Evolutionary conservation across 768 basidiomycete species (phyloP).

Genomic region (Russula griseocarnosa): DNA sequence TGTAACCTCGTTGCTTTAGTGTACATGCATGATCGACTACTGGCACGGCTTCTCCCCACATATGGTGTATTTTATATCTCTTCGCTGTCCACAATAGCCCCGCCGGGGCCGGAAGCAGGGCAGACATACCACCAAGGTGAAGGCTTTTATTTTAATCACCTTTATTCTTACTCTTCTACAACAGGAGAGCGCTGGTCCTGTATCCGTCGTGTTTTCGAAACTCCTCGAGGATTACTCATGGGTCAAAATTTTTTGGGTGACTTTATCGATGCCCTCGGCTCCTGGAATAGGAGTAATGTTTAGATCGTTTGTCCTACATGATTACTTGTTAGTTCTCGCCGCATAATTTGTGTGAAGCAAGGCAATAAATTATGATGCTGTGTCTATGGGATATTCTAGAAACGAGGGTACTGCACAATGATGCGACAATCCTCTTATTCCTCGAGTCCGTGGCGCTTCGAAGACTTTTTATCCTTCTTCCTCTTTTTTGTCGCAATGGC

Average conservation of each 20-base stretch:
- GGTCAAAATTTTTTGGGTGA: slow-evolving; percentile 9
- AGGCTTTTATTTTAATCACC: too few relatives aligned
- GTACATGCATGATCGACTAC: slow-evolving; percentile 25
- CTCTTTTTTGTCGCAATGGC: not conserved
- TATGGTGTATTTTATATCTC: slow-evolving; percentile 19
- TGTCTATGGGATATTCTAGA: slow-evolving; percentile 1
- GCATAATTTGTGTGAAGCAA: slow-evolving; percentile 2
- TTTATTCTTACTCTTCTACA: not conserved
- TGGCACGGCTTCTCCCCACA: slow-evolving; percentile 14
- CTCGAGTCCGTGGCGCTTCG: not conserved
- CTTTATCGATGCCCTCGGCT: slow-evolving; percentile 1
- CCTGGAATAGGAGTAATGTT: not conserved
- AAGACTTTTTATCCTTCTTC: slow-evolving; percentile 7
- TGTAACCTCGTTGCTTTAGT: slow-evolving; percentile 1
- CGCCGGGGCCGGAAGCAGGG: not conserved
- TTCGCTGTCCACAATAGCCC: slow-evolving; percentile 7
- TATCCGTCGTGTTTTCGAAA: slow-evolving; percentile 15
- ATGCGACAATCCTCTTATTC: not conserved
- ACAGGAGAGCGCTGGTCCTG: slow-evolving; percentile 16
- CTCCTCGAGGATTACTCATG: slow-evolving; percentile 16
- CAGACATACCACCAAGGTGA: slow-evolving; percentile 7
- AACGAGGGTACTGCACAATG: not conserved
- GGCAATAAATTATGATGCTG: slow-evolving; percentile 16
- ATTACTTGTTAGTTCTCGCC: not conserved
- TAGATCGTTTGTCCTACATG: not conserved